Percentiles rank a stretch among this genome's conserved stretches.
These are phyloP conservation scores for Collybia sp. DNA, from an alignment of 768 basidiomycete species.

Conservation along the genomic window DNA sequence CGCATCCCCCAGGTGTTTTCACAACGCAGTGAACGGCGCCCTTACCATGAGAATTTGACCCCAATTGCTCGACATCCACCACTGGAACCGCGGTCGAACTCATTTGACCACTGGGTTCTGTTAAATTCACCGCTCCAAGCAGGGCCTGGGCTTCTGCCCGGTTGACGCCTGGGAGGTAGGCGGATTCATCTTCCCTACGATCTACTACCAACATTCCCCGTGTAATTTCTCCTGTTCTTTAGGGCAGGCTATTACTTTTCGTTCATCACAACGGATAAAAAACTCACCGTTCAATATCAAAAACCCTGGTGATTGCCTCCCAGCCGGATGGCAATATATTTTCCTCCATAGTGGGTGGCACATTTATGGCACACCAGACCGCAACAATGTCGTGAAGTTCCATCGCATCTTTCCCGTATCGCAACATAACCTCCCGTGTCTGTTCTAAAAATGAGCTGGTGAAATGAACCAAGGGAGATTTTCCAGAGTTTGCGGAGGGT, in stretches of 20 bases:
- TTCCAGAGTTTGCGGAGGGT: slow-evolving; percentile 43
- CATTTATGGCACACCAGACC: slow-evolving; percentile 81
- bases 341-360: slow-evolving; percentile 43
- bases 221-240: slow-evolving; percentile 71
- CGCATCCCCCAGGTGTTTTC: slow-evolving; percentile 60
- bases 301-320: slow-evolving; percentile 44
- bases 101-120: slow-evolving; percentile 25
- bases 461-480: slow-evolving; percentile 67
- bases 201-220: slow-evolving; percentile 88
- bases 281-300: slow-evolving; percentile 66
- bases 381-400: slow-evolving; percentile 90
- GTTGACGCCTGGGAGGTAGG: slow-evolving; percentile 61
- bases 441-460: slow-evolving; percentile 76
- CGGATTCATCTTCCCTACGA: slow-evolving; percentile 59
- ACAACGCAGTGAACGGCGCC: slow-evolving; percentile 43
- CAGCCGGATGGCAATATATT: slow-evolving; percentile 43
- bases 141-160: slow-evolving; percentile 58
- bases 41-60: slow-evolving; percentile 8
- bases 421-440: slow-evolving; percentile 71
- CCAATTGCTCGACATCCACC: slow-evolving; percentile 39
- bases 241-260: background rate
- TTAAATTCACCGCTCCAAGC: slow-evolving; percentile 25
- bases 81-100: slow-evolving; percentile 54
- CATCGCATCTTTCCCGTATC: slow-evolving; percentile 80
- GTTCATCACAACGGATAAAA: background rate